phyloP scores from a whole-genome alignment of 805 yeast species.

The Monosporozyma unispora region DNA sequence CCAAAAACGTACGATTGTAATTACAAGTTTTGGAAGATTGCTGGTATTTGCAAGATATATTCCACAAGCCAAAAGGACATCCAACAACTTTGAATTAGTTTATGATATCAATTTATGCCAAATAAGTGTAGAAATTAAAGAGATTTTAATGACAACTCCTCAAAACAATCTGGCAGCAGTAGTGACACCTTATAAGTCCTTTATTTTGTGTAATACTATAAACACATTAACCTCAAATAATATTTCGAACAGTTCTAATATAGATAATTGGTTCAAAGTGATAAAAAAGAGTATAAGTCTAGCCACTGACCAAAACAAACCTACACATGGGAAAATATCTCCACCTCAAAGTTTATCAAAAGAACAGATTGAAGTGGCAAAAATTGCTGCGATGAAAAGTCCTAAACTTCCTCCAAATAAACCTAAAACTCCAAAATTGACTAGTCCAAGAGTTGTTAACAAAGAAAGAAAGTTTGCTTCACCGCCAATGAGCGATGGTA shows the following conservation, averaged over 20 bases:
- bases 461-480: background rate
- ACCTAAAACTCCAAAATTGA: background rate
- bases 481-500: slow-evolving; percentile 6
- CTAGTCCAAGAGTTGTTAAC: slow-evolving; percentile 21
- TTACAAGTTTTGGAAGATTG: slow-evolving; percentile 58
- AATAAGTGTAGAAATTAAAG: slow-evolving; percentile 48
- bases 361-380: background rate
- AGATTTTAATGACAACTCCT: slow-evolving; percentile 40
- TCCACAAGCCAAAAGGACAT: slow-evolving; percentile 8
- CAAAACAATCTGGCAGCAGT: slow-evolving; percentile 41
- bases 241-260: slow-evolving; percentile 32
- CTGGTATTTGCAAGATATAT: slow-evolving; percentile 39
- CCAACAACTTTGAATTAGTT: slow-evolving; percentile 32
- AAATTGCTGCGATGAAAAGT: background rate
- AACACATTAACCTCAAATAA: slow-evolving; percentile 38
- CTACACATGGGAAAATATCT: background rate
- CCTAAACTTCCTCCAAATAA: background rate
- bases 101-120: slow-evolving; percentile 48
- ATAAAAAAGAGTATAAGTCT: slow-evolving; percentile 41
- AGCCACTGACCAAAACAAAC: slow-evolving; percentile 34
- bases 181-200: slow-evolving; percentile 44
- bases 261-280: slow-evolving; percentile 44
- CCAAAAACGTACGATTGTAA: slow-evolving; percentile 42
- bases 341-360: background rate
- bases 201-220: slow-evolving; percentile 25